Conservation (phyloP, 2,329 filamentous ascomycete genomes). For the Bipolaris cookei region DNA sequence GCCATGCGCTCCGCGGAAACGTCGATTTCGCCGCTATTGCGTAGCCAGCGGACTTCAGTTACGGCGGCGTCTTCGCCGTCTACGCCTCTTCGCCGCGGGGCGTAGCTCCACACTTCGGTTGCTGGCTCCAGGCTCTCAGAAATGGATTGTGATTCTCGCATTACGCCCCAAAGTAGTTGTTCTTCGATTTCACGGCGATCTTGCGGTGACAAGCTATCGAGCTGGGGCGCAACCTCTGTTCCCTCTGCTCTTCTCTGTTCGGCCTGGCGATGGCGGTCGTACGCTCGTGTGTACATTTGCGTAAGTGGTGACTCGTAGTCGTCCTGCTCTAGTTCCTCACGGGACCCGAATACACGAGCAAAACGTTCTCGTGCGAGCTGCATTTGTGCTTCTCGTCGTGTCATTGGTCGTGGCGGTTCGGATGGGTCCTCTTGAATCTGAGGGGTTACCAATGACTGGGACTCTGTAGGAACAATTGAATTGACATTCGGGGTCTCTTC, state of each 20-base stretch:
- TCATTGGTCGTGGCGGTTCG: slow-evolving; percentile 22
- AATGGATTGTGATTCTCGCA: slow-evolving; percentile 34
- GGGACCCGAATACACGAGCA: slow-evolving; percentile 53
- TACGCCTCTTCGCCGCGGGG: slow-evolving; percentile 2
- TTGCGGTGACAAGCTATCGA: slow-evolving; percentile 29
- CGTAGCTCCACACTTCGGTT: slow-evolving; percentile 33
- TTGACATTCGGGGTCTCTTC: slow-evolving; percentile 28
- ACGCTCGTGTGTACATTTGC: slow-evolving; percentile 55
- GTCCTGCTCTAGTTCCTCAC: slow-evolving; percentile 56
- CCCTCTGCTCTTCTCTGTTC: slow-evolving; percentile 44
- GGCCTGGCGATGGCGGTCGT: slow-evolving; percentile 52
- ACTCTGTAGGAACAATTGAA: background rate
- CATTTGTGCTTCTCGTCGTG: slow-evolving; percentile 23
- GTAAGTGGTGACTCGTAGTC: slow-evolving; percentile 58
- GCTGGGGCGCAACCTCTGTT: slow-evolving; percentile 26
- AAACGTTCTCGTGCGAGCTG: slow-evolving; percentile 39
- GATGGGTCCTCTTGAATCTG: slow-evolving; percentile 9
- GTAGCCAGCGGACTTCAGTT: background rate
- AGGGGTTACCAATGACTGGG: slow-evolving; percentile 5
- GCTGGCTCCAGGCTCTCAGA: slow-evolving; percentile 21
- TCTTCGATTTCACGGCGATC: slow-evolving; percentile 43
- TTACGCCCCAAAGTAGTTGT: slow-evolving; percentile 42
- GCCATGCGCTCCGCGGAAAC: background rate
- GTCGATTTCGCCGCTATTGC: background rate
- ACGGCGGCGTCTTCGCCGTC: slow-evolving; percentile 1